Evolutionary conservation across 345 rosid species (phyloP).

Genomic region (Eutrema yunnanense): DNA sequence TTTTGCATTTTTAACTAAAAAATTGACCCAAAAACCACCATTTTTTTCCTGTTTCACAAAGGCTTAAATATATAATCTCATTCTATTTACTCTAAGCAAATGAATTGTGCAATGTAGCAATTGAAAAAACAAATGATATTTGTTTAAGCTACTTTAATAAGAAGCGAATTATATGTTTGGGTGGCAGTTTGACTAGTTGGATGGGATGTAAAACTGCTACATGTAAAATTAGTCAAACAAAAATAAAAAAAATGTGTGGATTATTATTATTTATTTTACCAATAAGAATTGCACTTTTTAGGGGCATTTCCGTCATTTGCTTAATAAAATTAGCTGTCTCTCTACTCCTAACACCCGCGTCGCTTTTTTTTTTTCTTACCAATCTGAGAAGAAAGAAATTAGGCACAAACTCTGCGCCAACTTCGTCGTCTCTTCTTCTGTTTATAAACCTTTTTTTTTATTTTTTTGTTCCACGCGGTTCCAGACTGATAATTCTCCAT

Average conservation of each 20-base stretch:
- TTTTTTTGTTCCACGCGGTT: neutral
- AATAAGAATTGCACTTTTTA: constrained; percentile 1
- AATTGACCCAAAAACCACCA: too few species aligned
- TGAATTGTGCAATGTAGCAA: too few species aligned
- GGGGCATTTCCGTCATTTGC: neutral
- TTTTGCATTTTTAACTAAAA: too few species aligned
- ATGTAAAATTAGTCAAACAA: neutral
- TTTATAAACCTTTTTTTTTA: neutral
- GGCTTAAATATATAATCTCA: too few species aligned
- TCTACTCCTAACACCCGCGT: constrained; percentile 22
- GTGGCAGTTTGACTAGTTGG: too few species aligned
- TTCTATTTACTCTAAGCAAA: too few species aligned
- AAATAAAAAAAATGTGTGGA: neutral
- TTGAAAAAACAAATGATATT: too few species aligned
- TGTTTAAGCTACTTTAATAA: too few species aligned
- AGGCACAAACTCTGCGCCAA: constrained; percentile 13
- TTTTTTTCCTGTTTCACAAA: too few species aligned
- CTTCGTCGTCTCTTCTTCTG: neutral
- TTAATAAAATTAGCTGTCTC: neutral
- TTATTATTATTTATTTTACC: neutral
- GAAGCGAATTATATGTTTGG: too few species aligned
- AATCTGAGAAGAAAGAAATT: constrained; percentile 17
- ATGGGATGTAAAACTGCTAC: too few species aligned
- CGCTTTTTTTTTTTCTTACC: constrained; percentile 7
- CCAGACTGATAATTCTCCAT: neutral